Conservation (phyloP, 148 eudicot species). For the Selenicereus undatus region DNA sequence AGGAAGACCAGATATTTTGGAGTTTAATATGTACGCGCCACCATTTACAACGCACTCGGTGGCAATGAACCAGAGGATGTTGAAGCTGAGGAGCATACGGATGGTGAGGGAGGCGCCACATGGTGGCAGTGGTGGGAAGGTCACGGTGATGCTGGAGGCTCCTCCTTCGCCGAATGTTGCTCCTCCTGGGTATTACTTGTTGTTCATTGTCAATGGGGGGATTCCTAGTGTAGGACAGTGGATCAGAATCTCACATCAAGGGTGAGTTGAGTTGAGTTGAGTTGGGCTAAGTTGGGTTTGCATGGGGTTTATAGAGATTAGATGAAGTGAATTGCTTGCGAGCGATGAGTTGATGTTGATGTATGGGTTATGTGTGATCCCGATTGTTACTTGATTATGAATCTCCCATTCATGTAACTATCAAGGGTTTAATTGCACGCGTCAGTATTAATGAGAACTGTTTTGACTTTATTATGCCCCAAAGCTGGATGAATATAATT, state of each 20-base stretch:
- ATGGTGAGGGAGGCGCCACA: constrained; percentile 17
- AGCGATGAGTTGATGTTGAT: neutral
- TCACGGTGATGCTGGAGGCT: constrained; percentile 36
- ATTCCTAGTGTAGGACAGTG: constrained; percentile 58
- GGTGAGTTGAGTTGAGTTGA: neutral
- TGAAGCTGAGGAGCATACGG: constrained; percentile 30
- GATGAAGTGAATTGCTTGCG: neutral
- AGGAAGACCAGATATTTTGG: constrained; percentile 16
- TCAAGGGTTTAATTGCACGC: neutral
- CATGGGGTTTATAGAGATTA: neutral
- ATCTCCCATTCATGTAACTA: constrained; percentile 6
- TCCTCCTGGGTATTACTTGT: constrained; percentile 61
- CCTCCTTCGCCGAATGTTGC: constrained; percentile 57
- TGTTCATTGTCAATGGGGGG: constrained; percentile 45
- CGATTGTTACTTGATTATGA: neutral
- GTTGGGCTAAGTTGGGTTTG: neutral
- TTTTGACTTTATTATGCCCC: neutral
- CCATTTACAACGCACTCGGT: constrained; percentile 61
- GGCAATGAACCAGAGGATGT: constrained; percentile 59
- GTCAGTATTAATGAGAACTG: neutral
- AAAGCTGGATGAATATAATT: neutral
- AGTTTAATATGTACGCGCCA: constrained; percentile 43
- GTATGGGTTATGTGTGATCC: neutral
- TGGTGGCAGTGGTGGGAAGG: too few relatives aligned
- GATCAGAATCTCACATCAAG: constrained; percentile 21